These are phyloP conservation scores for Fusarium nanum DNA, from an alignment of 2,329 filamentous ascomycete species.

Conservation along the genomic window DNA sequence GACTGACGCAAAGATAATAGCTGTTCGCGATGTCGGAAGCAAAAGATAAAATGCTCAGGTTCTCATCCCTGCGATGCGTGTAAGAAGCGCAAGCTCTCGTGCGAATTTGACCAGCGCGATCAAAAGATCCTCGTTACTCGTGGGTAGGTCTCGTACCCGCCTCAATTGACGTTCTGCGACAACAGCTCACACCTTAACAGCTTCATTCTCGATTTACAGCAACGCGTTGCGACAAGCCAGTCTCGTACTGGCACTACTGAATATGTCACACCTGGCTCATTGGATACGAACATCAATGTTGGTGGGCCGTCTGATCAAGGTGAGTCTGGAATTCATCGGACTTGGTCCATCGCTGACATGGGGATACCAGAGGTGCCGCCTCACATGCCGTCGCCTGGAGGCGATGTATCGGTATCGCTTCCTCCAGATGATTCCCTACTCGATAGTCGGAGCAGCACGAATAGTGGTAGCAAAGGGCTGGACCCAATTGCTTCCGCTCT, in stretches of 20 bases:
- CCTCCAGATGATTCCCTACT: slow-evolving; percentile 30
- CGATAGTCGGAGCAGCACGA: slow-evolving; percentile 31
- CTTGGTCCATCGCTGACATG: background rate
- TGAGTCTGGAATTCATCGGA: background rate
- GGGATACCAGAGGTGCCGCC: slow-evolving; percentile 12
- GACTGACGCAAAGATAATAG: slow-evolving; percentile 9
- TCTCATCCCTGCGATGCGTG: slow-evolving; percentile 50
- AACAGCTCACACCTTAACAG: slow-evolving; percentile 28
- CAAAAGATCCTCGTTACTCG: slow-evolving; percentile 62
- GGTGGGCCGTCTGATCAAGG: slow-evolving; percentile 31
- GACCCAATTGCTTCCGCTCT: slow-evolving; percentile 50
- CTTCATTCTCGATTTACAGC: slow-evolving; percentile 53
- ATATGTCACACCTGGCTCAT: slow-evolving; percentile 41
- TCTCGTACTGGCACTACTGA: slow-evolving; percentile 16
- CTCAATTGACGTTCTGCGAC: background rate
- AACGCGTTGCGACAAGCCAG: slow-evolving; percentile 41
- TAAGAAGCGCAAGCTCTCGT: slow-evolving; percentile 49
- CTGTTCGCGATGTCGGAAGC: slow-evolving; percentile 48
- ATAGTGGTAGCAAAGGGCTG: slow-evolving; percentile 31
- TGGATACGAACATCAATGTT: slow-evolving; percentile 38
- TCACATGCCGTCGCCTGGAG: slow-evolving; percentile 4
- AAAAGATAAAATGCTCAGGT: slow-evolving; percentile 52
- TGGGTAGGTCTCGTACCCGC: slow-evolving; percentile 49
- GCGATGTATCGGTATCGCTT: slow-evolving; percentile 23
- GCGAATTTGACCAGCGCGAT: slow-evolving; percentile 55